A percentile compares a stretch with the other conserved stretches of the same genome.
Evolutionary conservation across 257 asterid species (phyloP).

Genomic region (Solanum piurae): DNA sequence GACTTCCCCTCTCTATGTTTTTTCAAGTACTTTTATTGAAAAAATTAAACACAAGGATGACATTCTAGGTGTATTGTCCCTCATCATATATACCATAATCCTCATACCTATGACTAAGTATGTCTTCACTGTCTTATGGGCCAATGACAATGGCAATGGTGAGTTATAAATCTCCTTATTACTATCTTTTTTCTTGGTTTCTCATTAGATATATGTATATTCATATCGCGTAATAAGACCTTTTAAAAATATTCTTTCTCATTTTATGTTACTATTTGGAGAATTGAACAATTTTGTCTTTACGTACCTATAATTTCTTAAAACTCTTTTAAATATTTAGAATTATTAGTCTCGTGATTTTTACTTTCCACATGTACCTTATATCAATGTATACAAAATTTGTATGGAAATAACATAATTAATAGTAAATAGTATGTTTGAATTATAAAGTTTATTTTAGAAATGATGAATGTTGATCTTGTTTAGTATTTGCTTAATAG

Average conservation of each 20-base stretch:
- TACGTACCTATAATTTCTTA: neutral
- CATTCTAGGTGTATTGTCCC: slow-evolving; percentile 53
- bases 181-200: neutral
- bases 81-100: slow-evolving; percentile 53
- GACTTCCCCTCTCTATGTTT: slow-evolving; percentile 72
- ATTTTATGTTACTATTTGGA: neutral
- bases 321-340: neutral
- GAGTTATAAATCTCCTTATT: neutral
- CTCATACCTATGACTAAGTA: slow-evolving; percentile 63
- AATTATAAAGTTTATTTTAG: neutral
- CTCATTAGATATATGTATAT: neutral
- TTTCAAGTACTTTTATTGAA: slow-evolving; percentile 30
- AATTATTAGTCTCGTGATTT: neutral
- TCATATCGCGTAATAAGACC: neutral
- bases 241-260: neutral
- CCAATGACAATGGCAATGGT: slow-evolving; percentile 82
- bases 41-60: slow-evolving; percentile 34
- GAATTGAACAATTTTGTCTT: neutral
- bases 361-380: neutral
- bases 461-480: neutral
- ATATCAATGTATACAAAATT: neutral
- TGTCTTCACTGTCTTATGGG: slow-evolving; percentile 56
- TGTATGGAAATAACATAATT: neutral
- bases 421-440: neutral
- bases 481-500: neutral